Conservation (phyloP, 1,139 yeast species). For the Yamadazyma siamensis region DNA sequence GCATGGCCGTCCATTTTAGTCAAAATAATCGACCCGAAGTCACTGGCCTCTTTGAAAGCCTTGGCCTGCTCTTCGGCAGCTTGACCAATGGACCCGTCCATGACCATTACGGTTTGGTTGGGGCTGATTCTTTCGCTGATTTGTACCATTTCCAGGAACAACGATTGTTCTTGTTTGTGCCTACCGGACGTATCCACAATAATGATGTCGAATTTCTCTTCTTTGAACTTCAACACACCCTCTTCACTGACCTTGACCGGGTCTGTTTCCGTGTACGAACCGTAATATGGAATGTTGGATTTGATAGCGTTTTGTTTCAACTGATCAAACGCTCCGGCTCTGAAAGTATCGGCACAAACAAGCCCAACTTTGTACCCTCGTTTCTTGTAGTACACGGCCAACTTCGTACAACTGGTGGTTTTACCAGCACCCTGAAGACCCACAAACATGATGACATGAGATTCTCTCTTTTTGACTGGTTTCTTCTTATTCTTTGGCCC, state of each 20-base stretch:
- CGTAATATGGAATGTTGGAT: slow-evolving; percentile 91
- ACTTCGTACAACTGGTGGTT: slow-evolving; percentile 94
- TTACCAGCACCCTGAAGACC: slow-evolving; percentile 99
- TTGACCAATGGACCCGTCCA: slow-evolving; percentile 97
- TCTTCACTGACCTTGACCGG: slow-evolving; percentile 90
- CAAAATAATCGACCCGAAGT: slow-evolving; percentile 91
- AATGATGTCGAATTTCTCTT: slow-evolving; percentile 87
- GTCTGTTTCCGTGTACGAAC: slow-evolving; percentile 92
- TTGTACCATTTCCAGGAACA: slow-evolving; percentile 93
- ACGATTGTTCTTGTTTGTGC: slow-evolving; percentile 90
- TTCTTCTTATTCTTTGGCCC: slow-evolving; percentile 32
- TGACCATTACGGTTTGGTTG: slow-evolving; percentile 93
- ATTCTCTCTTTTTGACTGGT: slow-evolving; percentile 21
- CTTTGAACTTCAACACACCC: slow-evolving; percentile 89
- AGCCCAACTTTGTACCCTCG: slow-evolving; percentile 93
- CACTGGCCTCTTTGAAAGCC: slow-evolving; percentile 90
- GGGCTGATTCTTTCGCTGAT: slow-evolving; percentile 85
- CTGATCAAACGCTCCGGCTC: slow-evolving; percentile 99
- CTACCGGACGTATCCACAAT: slow-evolving; percentile 98
- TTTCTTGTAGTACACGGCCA: slow-evolving; percentile 91
- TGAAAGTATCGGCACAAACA: slow-evolving; percentile 98
- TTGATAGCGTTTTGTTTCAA: slow-evolving; percentile 95
- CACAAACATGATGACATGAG: slow-evolving; percentile 86
- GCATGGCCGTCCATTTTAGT: slow-evolving; percentile 99
- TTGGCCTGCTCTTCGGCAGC: slow-evolving; percentile 94